phyloP scores from a whole-genome alignment of 257 asterid genomes.

The Salvia rosmarinus region DNA sequence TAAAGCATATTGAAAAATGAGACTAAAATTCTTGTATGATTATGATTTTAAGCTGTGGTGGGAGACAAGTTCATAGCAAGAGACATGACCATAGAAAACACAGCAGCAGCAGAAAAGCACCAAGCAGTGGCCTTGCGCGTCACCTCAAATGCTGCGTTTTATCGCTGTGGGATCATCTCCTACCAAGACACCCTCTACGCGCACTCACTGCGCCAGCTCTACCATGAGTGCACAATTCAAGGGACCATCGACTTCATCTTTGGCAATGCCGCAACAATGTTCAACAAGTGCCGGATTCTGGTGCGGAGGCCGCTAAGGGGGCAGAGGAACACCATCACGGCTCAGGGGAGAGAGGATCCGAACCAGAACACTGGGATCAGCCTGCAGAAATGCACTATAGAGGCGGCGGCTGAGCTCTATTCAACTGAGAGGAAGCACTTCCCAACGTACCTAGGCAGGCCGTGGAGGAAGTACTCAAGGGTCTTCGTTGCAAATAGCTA shows the following conservation, averaged over 20 bases:
- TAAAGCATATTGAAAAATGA: not conserved
- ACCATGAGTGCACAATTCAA: conserved; percentile 55
- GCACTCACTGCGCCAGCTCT: conserved; percentile 64
- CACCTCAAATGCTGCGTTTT: conserved; percentile 66
- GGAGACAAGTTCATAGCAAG: conserved; percentile 76
- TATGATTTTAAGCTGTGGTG: conserved; percentile 53
- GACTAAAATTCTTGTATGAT: not conserved
- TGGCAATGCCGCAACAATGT: conserved; percentile 83
- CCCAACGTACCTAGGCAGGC: conserved; percentile 68
- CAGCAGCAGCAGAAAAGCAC: conserved; percentile 66
- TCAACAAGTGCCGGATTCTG: conserved; percentile 61
- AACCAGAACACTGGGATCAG: conserved; percentile 69
- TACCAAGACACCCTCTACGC: conserved; percentile 75
- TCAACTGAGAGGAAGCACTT: conserved; percentile 37
- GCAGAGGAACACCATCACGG: conserved; percentile 77
- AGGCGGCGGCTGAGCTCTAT: conserved; percentile 51
- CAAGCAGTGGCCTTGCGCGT: conserved; percentile 79
- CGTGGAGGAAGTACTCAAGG: conserved; percentile 79
- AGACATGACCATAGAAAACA: conserved; percentile 57
- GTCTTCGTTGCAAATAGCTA: conserved; percentile 55
- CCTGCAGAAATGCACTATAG: conserved; percentile 56
- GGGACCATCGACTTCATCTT: conserved; percentile 76
- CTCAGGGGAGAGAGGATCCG: conserved; percentile 74
- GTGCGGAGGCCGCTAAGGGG: conserved; percentile 55
- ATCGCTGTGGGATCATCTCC: conserved; percentile 57